phyloP scores from a whole-genome alignment of 208 protist species.

The Crithidia thermophila region DNA sequence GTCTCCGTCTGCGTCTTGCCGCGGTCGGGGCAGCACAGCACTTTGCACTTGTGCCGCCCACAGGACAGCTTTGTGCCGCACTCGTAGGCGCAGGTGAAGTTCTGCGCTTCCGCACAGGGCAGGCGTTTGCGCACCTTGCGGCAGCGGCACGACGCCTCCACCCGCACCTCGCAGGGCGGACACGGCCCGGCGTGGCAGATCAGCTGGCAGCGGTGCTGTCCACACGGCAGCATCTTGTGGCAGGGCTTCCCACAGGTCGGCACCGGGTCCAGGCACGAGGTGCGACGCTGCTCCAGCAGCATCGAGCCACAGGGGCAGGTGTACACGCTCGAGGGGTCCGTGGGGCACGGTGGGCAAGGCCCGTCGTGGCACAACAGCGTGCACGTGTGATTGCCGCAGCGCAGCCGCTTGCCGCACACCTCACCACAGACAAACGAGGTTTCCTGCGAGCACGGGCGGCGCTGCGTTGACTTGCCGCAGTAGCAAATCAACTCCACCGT shows the following conservation, averaged over 20 bases:
- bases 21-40: slow-evolving; percentile 57
- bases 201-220: slow-evolving; percentile 53
- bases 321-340: slow-evolving; percentile 47
- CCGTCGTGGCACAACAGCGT: slow-evolving; percentile 61
- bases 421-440: slow-evolving; percentile 49
- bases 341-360: slow-evolving; percentile 56
- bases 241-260: slow-evolving; percentile 63
- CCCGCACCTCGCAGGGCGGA: slow-evolving; percentile 40
- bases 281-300: slow-evolving; percentile 27
- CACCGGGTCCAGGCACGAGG: slow-evolving; percentile 65
- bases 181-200: slow-evolving; percentile 62
- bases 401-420: slow-evolving; percentile 52
- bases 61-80: slow-evolving; percentile 76
- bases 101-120: slow-evolving; percentile 43
- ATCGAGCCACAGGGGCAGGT: slow-evolving; percentile 67
- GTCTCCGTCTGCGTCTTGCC: slow-evolving; percentile 37
- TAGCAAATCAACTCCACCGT: slow-evolving; percentile 31
- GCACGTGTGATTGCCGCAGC: slow-evolving; percentile 65
- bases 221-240: slow-evolving; percentile 61
- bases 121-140: slow-evolving; percentile 51
- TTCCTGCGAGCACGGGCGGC: slow-evolving; percentile 41
- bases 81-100: slow-evolving; percentile 51
- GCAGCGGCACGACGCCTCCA: slow-evolving; percentile 55
- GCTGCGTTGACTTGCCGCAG: slow-evolving; percentile 38
- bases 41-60: slow-evolving; percentile 70